These are phyloP conservation scores for Penicillium sp. DNA, from an alignment of 2,329 filamentous ascomycete species.

Conservation along the genomic window DNA sequence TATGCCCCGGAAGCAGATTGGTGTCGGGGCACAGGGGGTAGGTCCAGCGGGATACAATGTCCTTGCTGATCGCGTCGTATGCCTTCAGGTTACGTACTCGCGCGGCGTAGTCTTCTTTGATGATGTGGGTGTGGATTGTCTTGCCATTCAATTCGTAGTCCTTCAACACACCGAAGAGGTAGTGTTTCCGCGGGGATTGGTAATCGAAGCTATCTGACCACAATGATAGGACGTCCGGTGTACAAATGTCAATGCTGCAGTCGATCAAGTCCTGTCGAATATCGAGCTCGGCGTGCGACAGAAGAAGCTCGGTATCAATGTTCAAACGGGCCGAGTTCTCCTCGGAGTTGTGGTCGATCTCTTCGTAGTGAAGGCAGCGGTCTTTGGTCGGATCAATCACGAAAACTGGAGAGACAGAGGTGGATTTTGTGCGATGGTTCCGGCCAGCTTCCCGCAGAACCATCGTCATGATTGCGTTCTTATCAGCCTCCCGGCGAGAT, in stretches of 20 bases:
- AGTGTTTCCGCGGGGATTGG: conserved; percentile 84
- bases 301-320: conserved; percentile 79
- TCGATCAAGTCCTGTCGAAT: conserved; percentile 88
- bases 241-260: conserved; percentile 95
- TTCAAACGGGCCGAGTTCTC: conserved; percentile 58
- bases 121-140: conserved; percentile 89
- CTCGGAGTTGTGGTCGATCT: conserved; percentile 70
- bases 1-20: conserved; percentile 78
- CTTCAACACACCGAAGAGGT: conserved; percentile 89
- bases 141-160: conserved; percentile 97
- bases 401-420: conserved; percentile 78
- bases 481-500: conserved; percentile 78
- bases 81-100: conserved; percentile 83
- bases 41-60: conserved; percentile 84
- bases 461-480: conserved; percentile 98
- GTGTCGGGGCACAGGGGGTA: conserved; percentile 89
- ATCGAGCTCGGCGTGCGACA: conserved; percentile 75
- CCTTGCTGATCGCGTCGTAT: conserved; percentile 86
- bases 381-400: conserved; percentile 80
- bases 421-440: conserved; percentile 75
- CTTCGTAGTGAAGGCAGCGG: conserved; percentile 91
- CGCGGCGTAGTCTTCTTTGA: conserved; percentile 82
- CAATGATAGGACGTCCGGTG: conserved; percentile 87
- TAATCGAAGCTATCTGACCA: conserved; percentile 99
- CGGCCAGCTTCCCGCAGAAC: conserved; percentile 78